phyloP scores from a whole-genome alignment of 2,329 filamentous ascomycete genomes.

The Clarireedia homoeocarpa region DNA sequence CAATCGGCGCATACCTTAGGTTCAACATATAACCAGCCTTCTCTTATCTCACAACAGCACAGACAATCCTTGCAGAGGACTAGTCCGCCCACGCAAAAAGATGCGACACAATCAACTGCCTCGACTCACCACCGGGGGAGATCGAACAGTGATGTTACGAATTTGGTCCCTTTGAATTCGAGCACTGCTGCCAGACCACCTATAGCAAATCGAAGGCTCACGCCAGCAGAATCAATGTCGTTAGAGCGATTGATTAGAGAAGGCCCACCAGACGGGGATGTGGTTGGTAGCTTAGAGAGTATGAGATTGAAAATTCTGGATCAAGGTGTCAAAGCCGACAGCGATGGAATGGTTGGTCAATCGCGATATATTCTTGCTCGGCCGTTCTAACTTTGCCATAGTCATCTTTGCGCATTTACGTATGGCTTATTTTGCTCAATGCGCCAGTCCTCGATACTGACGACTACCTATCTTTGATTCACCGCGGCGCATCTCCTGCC shows the following conservation, averaged over 20 bases:
- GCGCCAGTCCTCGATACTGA: constrained; percentile 79
- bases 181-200: constrained; percentile 37
- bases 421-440: constrained; percentile 91
- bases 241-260: constrained; percentile 74
- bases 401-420: constrained; percentile 90
- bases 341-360: constrained; percentile 66
- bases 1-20: constrained; percentile 68
- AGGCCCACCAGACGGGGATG: constrained; percentile 66
- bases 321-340: constrained; percentile 68
- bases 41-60: constrained; percentile 57
- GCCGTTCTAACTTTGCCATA: constrained; percentile 32
- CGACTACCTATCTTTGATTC: constrained; percentile 80
- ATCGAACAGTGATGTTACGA: constrained; percentile 65
- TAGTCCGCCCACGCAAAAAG: constrained; percentile 7
- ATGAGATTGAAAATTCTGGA: constrained; percentile 66
- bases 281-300: constrained; percentile 58
- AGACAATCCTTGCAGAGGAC: constrained; percentile 35
- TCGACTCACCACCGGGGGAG: constrained; percentile 45
- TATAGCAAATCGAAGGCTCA: constrained; percentile 39
- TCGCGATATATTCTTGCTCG: constrained; percentile 3
- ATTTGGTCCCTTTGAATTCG: constrained; percentile 31
- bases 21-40: constrained; percentile 41
- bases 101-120: constrained; percentile 13
- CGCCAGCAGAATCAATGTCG: constrained; percentile 47
- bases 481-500: constrained; percentile 86